Percentiles rank a stretch among this genome's conserved stretches.
Evolutionary conservation across 2,329 filamentous ascomycete species (phyloP).

Genomic region (Leptographium radiaticola): DNA sequence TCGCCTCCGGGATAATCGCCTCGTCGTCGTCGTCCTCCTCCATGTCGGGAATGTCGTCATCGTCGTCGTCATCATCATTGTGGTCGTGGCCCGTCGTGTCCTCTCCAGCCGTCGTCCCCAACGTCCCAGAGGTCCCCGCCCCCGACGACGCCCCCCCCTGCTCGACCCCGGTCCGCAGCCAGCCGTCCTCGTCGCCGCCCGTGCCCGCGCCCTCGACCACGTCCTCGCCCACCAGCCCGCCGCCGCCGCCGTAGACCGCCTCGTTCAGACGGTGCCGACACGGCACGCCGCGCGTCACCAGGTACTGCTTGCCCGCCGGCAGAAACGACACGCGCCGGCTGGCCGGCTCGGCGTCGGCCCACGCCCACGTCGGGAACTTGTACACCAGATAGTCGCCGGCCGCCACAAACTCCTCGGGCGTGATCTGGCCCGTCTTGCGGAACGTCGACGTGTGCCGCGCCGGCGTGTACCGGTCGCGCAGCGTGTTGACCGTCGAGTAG

Average conservation of each 20-base stretch:
- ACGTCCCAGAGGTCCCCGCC: background rate
- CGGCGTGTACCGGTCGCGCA: slow-evolving; percentile 84
- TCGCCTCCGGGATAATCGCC: slow-evolving; percentile 76
- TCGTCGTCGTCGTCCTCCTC: slow-evolving; percentile 96
- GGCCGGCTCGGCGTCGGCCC: slow-evolving; percentile 77
- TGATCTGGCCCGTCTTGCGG: slow-evolving; percentile 86
- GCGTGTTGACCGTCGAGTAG: slow-evolving; percentile 81
- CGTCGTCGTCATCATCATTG: slow-evolving; percentile 38
- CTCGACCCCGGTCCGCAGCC: slow-evolving; percentile 70
- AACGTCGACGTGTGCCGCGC: slow-evolving; percentile 87
- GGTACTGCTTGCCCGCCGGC: slow-evolving; percentile 82
- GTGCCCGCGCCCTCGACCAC: slow-evolving; percentile 47
- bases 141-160: background rate
- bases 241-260: slow-evolving; percentile 80
- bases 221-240: slow-evolving; percentile 49
- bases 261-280: slow-evolving; percentile 86
- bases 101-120: slow-evolving; percentile 19
- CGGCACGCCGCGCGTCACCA: slow-evolving; percentile 88
- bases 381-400: slow-evolving; percentile 96
- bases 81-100: slow-evolving; percentile 45
- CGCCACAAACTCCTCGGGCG: slow-evolving; percentile 88
- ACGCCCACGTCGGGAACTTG: slow-evolving; percentile 98
- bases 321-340: slow-evolving; percentile 69
- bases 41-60: slow-evolving; percentile 92
- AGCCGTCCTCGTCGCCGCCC: slow-evolving; percentile 64